Conservation (phyloP, 139 green algal species). For the Chlamydomonas schloesseri region DNA sequence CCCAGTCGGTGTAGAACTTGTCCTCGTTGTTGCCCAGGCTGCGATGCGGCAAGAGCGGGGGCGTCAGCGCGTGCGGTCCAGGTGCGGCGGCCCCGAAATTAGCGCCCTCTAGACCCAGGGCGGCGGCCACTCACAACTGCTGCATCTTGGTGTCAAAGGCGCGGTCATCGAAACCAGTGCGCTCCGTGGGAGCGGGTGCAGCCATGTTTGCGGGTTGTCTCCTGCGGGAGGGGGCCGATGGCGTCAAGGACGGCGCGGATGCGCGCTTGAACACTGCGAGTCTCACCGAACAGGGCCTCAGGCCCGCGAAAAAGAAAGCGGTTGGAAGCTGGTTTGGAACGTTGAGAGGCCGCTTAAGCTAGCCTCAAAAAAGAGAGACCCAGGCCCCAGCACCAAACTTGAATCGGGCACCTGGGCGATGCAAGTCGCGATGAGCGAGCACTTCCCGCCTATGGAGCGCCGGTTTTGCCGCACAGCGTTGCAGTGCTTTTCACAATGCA, state of each 20-base stretch:
- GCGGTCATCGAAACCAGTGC: conserved; percentile 67
- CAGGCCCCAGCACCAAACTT: too few species aligned
- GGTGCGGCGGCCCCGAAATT: too few species aligned
- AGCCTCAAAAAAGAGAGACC: not conserved
- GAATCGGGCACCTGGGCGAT: too few species aligned
- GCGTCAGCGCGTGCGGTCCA: not conserved
- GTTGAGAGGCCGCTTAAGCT: conserved; percentile 25
- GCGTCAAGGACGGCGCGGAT: not conserved
- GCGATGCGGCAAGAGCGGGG: conserved; percentile 2
- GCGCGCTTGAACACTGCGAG: not conserved
- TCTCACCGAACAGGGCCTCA: conserved; percentile 39
- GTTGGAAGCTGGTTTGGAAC: not conserved
- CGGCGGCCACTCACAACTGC: conserved; percentile 60
- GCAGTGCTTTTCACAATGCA: too few species aligned
- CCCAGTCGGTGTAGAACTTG: conserved; percentile 97
- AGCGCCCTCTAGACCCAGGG: not conserved
- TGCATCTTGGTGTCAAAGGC: conserved; percentile 75
- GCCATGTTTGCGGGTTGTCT: conserved; percentile 50
- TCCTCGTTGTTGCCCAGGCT: conserved; percentile 77
- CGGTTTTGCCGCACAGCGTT: too few species aligned
- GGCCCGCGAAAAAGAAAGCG: conserved; percentile 3
- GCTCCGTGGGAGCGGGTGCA: not conserved
- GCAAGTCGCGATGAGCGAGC: too few species aligned
- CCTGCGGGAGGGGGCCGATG: not conserved
- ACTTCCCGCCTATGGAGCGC: too few species aligned